Evolutionary conservation across 306 rosid genomes (phyloP), one percentile per base, ranked within the genome.

Genomic region (Cucurbita argyrosperma): DNA sequence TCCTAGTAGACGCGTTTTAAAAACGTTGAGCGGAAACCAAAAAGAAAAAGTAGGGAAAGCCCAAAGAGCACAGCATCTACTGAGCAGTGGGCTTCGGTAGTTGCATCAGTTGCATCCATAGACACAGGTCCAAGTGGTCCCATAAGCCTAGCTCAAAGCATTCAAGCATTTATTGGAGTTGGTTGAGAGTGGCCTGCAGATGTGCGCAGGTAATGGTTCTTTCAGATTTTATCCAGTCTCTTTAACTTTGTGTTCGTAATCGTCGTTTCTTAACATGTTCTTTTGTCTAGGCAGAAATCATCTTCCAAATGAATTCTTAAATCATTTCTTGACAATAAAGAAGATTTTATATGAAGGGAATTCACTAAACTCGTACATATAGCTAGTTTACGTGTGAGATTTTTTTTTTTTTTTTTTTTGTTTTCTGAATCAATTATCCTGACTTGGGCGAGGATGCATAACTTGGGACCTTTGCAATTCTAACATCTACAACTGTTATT

Each of bases 121-220:
- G 72, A 81, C 69, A 94, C 99, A 2, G 99, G 97, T 74, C 97
- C 99, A 9, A 83, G 96, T 52, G 99, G 97, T 54, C 90, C 89
- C 59, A 43, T 91, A 30, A 86, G 97, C 81, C 65, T 94, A 82
- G 97, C 83, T 75, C 99, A 94, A 81, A 97, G 95, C 19, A 80
- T 94, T 80, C 97, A 89, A 83, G 99, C 91, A 16, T 85, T 94
- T 64, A 3, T 94, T 19, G 97, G 95, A 13, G 97, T 94, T 60
- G 92, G 99, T 75, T 86, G 92, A 69, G 99, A 94, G 85, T 91
- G 97, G 96, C 89, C 91, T 8, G 80, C 87, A 8, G 96, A 91
- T 77, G 77, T 85, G 21, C 99, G 39, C 88, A 81, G 89, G 97
- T 88, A 63, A 57, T 62, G 1, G 13, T 45, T 70, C 72, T 14